Evolutionary conservation across 2,329 filamentous ascomycete genomes (phyloP).

Genomic region (Colletotrichum musicola): DNA sequence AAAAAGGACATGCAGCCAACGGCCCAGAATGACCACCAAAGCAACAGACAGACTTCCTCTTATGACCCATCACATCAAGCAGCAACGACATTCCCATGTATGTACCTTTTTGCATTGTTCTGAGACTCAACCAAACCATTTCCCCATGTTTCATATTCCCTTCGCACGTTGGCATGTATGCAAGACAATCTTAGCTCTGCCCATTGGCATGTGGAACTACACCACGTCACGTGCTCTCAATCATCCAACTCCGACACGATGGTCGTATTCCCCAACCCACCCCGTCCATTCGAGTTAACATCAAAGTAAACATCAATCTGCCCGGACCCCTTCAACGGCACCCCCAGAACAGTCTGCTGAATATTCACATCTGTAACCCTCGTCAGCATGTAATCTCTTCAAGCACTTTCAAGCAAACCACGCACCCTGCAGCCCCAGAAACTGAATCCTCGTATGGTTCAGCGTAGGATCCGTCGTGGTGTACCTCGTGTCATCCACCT

Average conservation of each 20-base stretch:
- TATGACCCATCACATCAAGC: too few species aligned
- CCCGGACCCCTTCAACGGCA: slow-evolving; percentile 12
- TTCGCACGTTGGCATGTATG: too few species aligned
- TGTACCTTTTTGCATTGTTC: too few species aligned
- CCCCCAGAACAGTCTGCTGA: slow-evolving; percentile 3
- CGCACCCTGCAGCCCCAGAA: background rate
- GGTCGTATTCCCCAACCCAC: slow-evolving; percentile 2
- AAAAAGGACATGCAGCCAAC: too few species aligned
- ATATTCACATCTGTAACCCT: slow-evolving; percentile 9
- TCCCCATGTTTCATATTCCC: too few species aligned
- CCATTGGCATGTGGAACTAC: too few species aligned
- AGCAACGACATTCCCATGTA: too few species aligned
- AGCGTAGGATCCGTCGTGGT: slow-evolving; percentile 11
- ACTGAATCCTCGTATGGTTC: background rate
- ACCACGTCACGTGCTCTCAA: background rate
- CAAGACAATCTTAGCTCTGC: too few species aligned
- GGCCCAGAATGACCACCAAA: too few species aligned
- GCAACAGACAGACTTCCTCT: too few species aligned
- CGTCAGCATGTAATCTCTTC: background rate
- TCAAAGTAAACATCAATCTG: slow-evolving; percentile 2
- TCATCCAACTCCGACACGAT: slow-evolving; percentile 12
- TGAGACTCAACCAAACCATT: too few species aligned
- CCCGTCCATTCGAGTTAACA: slow-evolving; percentile 1
- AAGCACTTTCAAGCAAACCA: background rate
- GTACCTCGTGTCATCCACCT: background rate